phyloP scores from a whole-genome alignment of 2,329 filamentous ascomycete genomes.

The Volutella citrinella region DNA sequence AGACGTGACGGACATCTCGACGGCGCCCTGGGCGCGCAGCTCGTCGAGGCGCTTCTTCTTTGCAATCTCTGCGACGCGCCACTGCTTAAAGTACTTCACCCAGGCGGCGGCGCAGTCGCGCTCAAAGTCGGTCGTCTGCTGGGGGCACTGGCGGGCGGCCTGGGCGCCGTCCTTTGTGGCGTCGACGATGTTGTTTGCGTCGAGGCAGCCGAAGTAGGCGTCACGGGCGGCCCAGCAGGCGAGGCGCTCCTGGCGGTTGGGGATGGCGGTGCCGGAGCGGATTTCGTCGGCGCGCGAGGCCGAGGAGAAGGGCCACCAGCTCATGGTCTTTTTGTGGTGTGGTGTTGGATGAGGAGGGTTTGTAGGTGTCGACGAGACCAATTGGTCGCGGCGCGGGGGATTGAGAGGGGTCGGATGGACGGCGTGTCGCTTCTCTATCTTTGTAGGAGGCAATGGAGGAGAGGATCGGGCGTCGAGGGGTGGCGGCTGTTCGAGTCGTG shows the following conservation, averaged over 20 bases:
- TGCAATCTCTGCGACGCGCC: constrained; percentile 87
- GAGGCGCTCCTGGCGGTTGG: constrained; percentile 77
- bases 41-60: constrained; percentile 76
- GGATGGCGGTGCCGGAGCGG: constrained; percentile 63
- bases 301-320: constrained; percentile 44
- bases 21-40: constrained; percentile 70
- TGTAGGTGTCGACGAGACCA: neutral
- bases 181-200: constrained; percentile 78
- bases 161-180: constrained; percentile 42
- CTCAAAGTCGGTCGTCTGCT: constrained; percentile 62
- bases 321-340: constrained; percentile 37
- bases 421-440: no score
- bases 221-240: constrained; percentile 91
- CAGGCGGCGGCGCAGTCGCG: constrained; percentile 84
- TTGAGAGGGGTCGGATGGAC: no score
- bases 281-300: constrained; percentile 51
- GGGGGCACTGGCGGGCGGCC: constrained; percentile 37
- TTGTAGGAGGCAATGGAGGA: no score
- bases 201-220: constrained; percentile 82
- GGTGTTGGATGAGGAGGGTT: neutral
- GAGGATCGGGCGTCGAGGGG: no score
- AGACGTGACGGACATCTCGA: constrained; percentile 48
- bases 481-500: no score
- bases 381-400: no score
- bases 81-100: constrained; percentile 99